Evolutionary conservation across 352 stramenopile species (phyloP).

Genomic region (Phytophthora megakarya): DNA sequence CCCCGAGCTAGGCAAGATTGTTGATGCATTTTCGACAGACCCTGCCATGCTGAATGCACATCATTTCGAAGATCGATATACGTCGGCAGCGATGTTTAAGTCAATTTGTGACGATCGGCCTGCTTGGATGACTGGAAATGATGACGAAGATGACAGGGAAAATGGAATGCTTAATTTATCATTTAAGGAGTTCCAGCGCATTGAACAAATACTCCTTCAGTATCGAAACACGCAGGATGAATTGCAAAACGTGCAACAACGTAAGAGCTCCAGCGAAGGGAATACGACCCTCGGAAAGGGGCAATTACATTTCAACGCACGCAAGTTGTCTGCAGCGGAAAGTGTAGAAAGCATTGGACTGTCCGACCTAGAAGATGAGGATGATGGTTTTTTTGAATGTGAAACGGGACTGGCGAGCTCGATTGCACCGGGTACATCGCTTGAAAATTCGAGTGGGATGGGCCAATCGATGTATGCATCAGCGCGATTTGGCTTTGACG

Average conservation of each 20-base stretch:
- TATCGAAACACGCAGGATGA: conserved; percentile 84
- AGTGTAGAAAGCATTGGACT: conserved; percentile 82
- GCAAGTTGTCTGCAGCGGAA: conserved; percentile 70
- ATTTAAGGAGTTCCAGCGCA: conserved; percentile 83
- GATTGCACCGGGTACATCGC: conserved; percentile 37
- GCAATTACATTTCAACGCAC: conserved; percentile 34
- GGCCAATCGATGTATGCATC: conserved; percentile 86
- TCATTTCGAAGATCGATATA: conserved; percentile 31
- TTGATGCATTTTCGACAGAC: conserved; percentile 66
- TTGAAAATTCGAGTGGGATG: conserved; percentile 58
- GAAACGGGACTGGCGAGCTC: conserved; percentile 56
- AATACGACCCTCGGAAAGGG: not conserved
- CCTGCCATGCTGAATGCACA: conserved; percentile 18
- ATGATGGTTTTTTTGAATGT: conserved; percentile 81
- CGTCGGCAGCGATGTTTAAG: conserved; percentile 64
- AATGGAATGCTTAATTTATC: conserved; percentile 59
- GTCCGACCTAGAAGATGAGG: conserved; percentile 85
- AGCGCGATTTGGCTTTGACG: conserved; percentile 57
- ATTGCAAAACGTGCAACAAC: conserved; percentile 40
- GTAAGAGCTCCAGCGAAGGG: conserved; percentile 26
- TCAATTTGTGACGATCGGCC: conserved; percentile 76
- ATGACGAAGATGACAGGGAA: conserved; percentile 39
- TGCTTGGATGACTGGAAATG: conserved; percentile 51
- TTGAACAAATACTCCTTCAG: conserved; percentile 79
- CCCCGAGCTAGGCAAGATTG: conserved; percentile 62